Evolutionary conservation across 2,329 filamentous ascomycete genomes (phyloP), one percentile per base, ranked within the genome.

Genomic region (Macrophomina pseudophaseolina): DNA sequence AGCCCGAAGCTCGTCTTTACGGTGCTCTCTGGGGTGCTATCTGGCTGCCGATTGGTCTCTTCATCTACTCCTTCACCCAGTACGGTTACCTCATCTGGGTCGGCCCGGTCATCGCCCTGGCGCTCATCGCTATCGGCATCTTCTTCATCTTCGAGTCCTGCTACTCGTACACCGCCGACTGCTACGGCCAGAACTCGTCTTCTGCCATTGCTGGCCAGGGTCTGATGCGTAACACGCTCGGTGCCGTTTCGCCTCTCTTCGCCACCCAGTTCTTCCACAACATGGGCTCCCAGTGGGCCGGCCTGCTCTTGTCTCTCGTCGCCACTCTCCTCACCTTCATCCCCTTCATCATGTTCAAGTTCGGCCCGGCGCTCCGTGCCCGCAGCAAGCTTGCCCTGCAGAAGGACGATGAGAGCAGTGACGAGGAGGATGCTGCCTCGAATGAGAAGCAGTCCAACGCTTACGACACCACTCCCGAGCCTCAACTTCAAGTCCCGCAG

Each of bases 51-150:
- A 72, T 84, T 52, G 82, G 82, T 16, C 78, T 84, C 1, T 84
- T 84, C 77, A 82, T 86, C 72, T 86, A 85, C 79, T 80, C 77
- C 46, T 85, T 85, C 77, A 85, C 83, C 0, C 83, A 85, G 71
- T 85, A 85, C 72, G 78, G 74, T 4, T 77, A 79, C 63, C 72
- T 85, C 1, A 75, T 72, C 62, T 86, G 84, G 84, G 80, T 84
- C 60, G 83, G 80, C 0, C 83, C 83, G 0, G 75, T 79, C 38
- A 81, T 85, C 59, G 81, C 80, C 14, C 79, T 86, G 2, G 82
- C 79, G 0, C 80, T 82, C 8, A 85, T 85, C 62, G 78, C 82
- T 3, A 80, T 85, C 65, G 84, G 84, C 5, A 85, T 86, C 72
- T 85, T 82, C 80, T 86, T 85, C 74, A 82, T 80, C 32, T 80